Evolutionary conservation across 352 stramenopile genomes (phyloP), one percentile per base, ranked within the genome.

Genomic region (Blastocystis sp.): DNA sequence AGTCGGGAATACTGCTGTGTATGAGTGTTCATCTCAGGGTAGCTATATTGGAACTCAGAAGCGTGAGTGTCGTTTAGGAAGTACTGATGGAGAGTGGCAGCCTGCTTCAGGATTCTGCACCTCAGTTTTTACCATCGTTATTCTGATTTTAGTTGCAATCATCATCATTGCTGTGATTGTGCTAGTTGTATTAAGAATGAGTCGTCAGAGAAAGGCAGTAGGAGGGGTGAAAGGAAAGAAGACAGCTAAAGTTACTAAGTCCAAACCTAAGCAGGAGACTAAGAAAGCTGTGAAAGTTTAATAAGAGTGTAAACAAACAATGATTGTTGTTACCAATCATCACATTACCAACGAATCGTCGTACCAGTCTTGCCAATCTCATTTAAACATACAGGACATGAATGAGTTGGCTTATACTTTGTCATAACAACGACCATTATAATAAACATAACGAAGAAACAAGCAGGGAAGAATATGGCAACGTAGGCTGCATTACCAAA

Each of bases 211-310:
- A 11, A 79, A 79, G 68, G 68, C 68, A 17, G 40, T 79, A 5
- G 68, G 68, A 7, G 68, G 68, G 11, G 68, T 79, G 73, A 82
- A 82, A 27, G 48, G 40, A 19, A 59, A 11, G 51, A 81, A 19
- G 4, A 37, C 66, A 27, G 27, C 0, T 78, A 27, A 53, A n/a
- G n/a, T n/a, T n/a, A n/a, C n/a, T n/a, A n/a, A n/a, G n/a, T n/a
- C n/a, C n/a, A n/a, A 37, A 24, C n/a, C 44, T 4, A 68, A 64
- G 33, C 13, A 68, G 42, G 51, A 30, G 3, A 13, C 15, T 0
- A 75, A 81, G 42, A 62, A 54, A 56, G 68, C 5, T n/a, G 73
- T 82, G 73, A 82, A 82, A 37, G 73, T 82, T 1, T 82, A 82
- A 82, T 51, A 42, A 40, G 56, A 13, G n/a, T n/a, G n/a, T n/a